Conservation (phyloP, 345 rosid species). For the Eucalyptus microcorys region DNA sequence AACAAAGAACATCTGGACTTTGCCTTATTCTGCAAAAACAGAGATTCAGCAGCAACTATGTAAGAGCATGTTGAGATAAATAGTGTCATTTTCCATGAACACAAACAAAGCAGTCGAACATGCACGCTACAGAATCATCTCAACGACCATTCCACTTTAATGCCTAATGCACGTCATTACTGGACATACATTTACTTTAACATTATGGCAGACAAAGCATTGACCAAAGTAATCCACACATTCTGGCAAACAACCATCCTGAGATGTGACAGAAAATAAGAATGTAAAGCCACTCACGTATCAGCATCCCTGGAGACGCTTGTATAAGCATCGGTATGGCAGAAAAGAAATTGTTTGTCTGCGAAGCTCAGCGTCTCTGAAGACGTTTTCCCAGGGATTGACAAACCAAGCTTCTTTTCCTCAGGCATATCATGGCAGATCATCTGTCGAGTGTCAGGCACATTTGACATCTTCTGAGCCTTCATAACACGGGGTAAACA, state of each 20-base stretch:
- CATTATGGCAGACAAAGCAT: background rate
- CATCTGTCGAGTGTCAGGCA: constrained; percentile 1
- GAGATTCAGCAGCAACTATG: background rate
- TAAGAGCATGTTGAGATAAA: background rate
- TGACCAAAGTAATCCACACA: background rate
- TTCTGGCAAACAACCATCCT: background rate
- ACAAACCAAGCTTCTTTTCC: constrained; percentile 14
- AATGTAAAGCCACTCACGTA: constrained; percentile 10
- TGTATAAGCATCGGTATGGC: background rate
- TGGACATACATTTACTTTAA: background rate
- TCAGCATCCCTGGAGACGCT: constrained; percentile 7
- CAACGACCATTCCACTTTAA: background rate
- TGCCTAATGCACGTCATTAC: background rate
- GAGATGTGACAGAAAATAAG: background rate
- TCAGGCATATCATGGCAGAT: background rate
- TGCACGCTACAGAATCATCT: background rate
- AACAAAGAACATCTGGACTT: constrained; percentile 34
- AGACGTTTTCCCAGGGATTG: constrained; percentile 10
- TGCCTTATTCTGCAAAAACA: constrained; percentile 35
- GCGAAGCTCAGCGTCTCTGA: background rate
- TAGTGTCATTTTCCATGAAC: background rate
- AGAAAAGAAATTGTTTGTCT: constrained; percentile 3
- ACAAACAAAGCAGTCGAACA: background rate
- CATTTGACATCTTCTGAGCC: constrained; percentile 7
- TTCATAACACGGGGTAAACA: constrained; percentile 28